Base-by-base conservation (phyloP, 495 filamentous ascomycete genomes). In the Amniculicola lignicola region DNA sequence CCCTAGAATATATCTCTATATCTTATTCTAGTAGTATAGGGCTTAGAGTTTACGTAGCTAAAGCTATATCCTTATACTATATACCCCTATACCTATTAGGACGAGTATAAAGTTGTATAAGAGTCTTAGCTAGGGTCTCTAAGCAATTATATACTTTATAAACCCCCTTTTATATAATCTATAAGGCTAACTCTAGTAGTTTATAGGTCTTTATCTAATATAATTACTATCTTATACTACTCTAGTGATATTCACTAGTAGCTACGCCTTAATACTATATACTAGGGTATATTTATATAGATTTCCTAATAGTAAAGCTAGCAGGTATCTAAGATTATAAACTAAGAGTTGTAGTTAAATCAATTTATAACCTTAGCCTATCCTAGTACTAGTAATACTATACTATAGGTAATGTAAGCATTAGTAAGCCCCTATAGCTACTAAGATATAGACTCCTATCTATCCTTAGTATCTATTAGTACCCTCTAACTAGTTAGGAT, bases 361-460 rank as follows among this genome's bases (percentile, higher is more conserved):
- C 16, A 46, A 46, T 46, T 46, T 28, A 27, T 46, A 46, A 46
- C 43, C 43, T 28, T 25, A 46, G 43, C 25, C 43, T 28, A 46
- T 46, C 25, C 23, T 46, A 46, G 43, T 27, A 46, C 22, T 27
- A 25, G 43, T 46, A 28, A 46, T 46, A 46, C 43, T 15, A 28
- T 46, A 46, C 23, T 27, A 27, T 27, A 28, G 43, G 25, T 27
- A 46, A 46, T 46, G 16, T 46, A 15, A 46, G 43, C 2, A 15
- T 46, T 28, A 46, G 43, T 46, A 15, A 46, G 43, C 43, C 25
- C 43, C 25, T 25, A 46, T 46, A 46, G 43, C 43, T 25, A 46
- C 14, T 15, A 24, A 46, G 43, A 46, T 46, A 46, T 24, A 12
- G 15, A 45, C 41, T 24, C 22, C 41, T 24, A 23, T 45, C 22